Conservation (phyloP, 352 stramenopile species). For the Pythium aristosporum region DNA sequence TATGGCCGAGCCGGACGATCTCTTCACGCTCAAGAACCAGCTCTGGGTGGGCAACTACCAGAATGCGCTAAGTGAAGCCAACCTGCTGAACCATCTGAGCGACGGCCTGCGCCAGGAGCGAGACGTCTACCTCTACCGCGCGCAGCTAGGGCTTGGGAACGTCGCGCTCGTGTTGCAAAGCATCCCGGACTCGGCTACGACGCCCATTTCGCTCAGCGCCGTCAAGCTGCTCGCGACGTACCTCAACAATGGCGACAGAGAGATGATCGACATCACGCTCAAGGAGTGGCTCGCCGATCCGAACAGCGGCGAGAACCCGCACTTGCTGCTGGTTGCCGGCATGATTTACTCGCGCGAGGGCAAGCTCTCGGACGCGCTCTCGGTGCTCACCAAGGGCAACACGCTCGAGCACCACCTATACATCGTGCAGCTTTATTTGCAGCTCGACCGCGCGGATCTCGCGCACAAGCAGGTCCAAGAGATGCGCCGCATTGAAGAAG, state of each 20-base stretch:
- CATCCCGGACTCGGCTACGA: conserved; percentile 71
- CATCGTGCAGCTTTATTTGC: conserved; percentile 85
- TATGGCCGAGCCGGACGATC: conserved; percentile 95
- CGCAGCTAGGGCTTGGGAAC: conserved; percentile 90
- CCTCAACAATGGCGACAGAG: conserved; percentile 64
- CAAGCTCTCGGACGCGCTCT: conserved; percentile 94
- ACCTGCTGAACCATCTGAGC: conserved; percentile 83
- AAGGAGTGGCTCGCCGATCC: conserved; percentile 88
- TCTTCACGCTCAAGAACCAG: conserved; percentile 98
- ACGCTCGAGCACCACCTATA: conserved; percentile 94
- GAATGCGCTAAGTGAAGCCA: conserved; percentile 91
- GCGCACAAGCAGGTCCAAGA: conserved; percentile 85
- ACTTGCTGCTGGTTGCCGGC: conserved; percentile 92
- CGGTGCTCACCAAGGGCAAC: conserved; percentile 86
- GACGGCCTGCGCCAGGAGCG: conserved; percentile 89
- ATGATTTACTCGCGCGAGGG: conserved; percentile 92
- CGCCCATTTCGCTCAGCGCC: conserved; percentile 75
- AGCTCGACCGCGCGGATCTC: conserved; percentile 95
- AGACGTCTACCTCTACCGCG: conserved; percentile 94
- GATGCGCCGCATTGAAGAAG: conserved; percentile 94
- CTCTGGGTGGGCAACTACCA: conserved; percentile 97
- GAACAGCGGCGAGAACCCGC: conserved; percentile 80
- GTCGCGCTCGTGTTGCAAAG: conserved; percentile 86
- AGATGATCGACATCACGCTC: conserved; percentile 92
- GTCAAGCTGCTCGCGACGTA: conserved; percentile 89